These are phyloP conservation scores for Rhododendron vialii DNA, from an alignment of 148 eudicot genomes.

Conservation along the genomic window DNA sequence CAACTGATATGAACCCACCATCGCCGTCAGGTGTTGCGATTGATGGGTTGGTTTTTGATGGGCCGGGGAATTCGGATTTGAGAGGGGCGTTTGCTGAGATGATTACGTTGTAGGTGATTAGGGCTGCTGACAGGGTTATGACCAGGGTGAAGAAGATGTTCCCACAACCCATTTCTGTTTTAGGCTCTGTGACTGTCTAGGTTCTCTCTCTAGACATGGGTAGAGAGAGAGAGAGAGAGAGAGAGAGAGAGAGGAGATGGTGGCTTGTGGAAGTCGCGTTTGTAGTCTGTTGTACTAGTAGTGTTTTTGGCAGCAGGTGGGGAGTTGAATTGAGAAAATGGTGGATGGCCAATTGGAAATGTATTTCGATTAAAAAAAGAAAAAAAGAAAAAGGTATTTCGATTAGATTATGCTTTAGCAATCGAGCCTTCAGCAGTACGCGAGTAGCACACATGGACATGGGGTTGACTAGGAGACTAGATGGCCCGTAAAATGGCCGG, in stretches of 20 bases:
- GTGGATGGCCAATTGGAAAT: neutral
- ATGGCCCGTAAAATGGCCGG: neutral
- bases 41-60: constrained; percentile 23
- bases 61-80: constrained; percentile 70
- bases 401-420: neutral
- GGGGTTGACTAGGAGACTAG: neutral
- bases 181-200: neutral
- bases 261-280: neutral
- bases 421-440: neutral
- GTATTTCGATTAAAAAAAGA: no score
- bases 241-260: neutral
- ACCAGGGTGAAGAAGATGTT: constrained; percentile 56
- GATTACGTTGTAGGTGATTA: constrained; percentile 81
- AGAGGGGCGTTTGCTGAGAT: constrained; percentile 75
- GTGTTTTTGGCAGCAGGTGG: neutral
- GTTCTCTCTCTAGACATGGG: neutral
- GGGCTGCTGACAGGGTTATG: constrained; percentile 65
- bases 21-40: neutral
- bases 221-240: neutral
- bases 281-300: neutral
- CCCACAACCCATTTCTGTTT: constrained; percentile 46
- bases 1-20: constrained; percentile 19
- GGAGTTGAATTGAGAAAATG: neutral
- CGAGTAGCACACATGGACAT: neutral
- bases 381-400: neutral